A percentile compares a stretch with the other conserved stretches of the same genome.
phyloP scores from a whole-genome alignment of 805 yeast genomes.

The Naumovozyma dairenensis region DNA sequence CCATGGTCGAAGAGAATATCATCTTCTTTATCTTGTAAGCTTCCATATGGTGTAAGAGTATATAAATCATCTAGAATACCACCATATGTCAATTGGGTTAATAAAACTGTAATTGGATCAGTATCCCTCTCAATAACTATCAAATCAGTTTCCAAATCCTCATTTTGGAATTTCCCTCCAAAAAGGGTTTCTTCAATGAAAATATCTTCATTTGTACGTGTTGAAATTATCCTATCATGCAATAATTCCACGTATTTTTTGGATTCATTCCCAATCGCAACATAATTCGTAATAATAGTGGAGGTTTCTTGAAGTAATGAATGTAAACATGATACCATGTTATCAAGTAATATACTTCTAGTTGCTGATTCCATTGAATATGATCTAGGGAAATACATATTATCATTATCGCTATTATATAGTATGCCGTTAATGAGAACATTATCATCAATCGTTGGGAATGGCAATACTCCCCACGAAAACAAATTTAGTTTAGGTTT shows the following conservation, averaged over 20 bases:
- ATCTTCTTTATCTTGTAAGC: constrained; percentile 17
- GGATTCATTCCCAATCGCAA: constrained; percentile 21
- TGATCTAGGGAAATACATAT: constrained; percentile 17
- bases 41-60: constrained; percentile 32
- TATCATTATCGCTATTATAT: constrained; percentile 18
- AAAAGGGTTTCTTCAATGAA: constrained; percentile 24
- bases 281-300: constrained; percentile 18
- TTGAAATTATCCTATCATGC: constrained; percentile 9
- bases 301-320: constrained; percentile 15
- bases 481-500: constrained; percentile 5
- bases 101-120: constrained; percentile 61
- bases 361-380: constrained; percentile 18
- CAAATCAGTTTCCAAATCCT: constrained; percentile 54
- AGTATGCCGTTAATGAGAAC: constrained; percentile 16
- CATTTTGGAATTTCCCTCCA: constrained; percentile 30
- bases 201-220: constrained; percentile 9
- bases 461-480: constrained; percentile 20
- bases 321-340: constrained; percentile 20
- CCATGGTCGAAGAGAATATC: constrained; percentile 11
- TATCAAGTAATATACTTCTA: constrained; percentile 19
- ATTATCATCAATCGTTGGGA: constrained; percentile 22
- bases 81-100: constrained; percentile 69
- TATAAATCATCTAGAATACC: constrained; percentile 74
- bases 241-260: constrained; percentile 12
- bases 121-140: constrained; percentile 69